Evolutionary conservation across 768 basidiomycete genomes (phyloP).

Genomic region (Peribolospora kevripleyi): DNA sequence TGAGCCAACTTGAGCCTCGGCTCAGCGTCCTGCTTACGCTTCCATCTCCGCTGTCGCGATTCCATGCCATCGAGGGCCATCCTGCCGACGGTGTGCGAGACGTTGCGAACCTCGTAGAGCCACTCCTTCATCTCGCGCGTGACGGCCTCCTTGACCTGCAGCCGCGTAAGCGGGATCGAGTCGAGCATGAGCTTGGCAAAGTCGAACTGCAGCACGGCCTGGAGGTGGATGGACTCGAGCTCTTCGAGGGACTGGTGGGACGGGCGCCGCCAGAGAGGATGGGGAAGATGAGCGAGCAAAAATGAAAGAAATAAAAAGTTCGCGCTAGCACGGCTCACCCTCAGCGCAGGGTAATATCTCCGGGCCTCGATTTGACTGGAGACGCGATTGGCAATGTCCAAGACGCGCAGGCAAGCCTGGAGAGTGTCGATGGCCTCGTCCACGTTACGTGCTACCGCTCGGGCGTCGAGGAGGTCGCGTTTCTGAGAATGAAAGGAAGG

Average conservation of each 20-base stretch:
- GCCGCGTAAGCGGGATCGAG: constrained; percentile 68
- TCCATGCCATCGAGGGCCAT: constrained; percentile 83
- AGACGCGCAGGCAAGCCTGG: constrained; percentile 69
- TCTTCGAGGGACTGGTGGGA: constrained; percentile 64
- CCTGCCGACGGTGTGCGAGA: constrained; percentile 59
- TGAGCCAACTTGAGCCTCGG: constrained; percentile 47
- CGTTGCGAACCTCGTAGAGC: constrained; percentile 80
- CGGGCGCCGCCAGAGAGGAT: background rate
- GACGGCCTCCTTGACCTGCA: constrained; percentile 75
- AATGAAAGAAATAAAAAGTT: constrained; percentile 10
- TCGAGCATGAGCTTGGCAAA: constrained; percentile 78
- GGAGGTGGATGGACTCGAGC: constrained; percentile 51
- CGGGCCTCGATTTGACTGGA: constrained; percentile 78
- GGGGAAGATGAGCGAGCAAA: background rate
- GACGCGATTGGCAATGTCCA: constrained; percentile 80
- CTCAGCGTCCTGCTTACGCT: constrained; percentile 55
- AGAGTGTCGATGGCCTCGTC: constrained; percentile 92
- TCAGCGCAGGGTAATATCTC: constrained; percentile 86
- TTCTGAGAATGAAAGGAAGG: constrained; percentile 26
- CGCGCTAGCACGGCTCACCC: constrained; percentile 33
- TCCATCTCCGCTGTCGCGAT: constrained; percentile 44
- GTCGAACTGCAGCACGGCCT: constrained; percentile 69
- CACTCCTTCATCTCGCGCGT: constrained; percentile 90
- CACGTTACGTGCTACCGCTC: constrained; percentile 76
- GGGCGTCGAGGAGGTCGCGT: constrained; percentile 59